phyloP scores from a whole-genome alignment of 2,329 filamentous ascomycete genomes.

The Apiospora sp. region DNA sequence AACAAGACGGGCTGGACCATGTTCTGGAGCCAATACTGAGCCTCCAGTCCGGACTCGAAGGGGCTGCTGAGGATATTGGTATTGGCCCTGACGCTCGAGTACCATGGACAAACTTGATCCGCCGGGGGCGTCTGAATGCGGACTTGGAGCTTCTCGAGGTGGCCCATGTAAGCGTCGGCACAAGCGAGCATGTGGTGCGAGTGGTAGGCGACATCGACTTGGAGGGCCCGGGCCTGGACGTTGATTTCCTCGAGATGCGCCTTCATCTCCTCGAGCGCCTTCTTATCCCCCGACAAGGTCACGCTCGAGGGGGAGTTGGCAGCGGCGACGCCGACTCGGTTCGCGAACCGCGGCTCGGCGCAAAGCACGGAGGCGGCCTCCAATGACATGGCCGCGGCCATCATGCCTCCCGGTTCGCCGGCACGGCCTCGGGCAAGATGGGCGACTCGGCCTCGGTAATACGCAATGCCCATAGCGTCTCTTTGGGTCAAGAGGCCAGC shows the following conservation, averaged over 20 bases:
- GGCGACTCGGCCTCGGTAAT: conserved; percentile 39
- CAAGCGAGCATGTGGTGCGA: conserved; percentile 53
- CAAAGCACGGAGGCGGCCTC: conserved; percentile 38
- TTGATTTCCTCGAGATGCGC: conserved; percentile 29
- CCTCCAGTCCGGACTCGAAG: neutral
- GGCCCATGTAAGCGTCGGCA: conserved; percentile 43
- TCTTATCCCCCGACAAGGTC: conserved; percentile 41
- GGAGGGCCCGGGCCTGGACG: conserved; percentile 46
- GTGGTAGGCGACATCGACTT: conserved; percentile 57
- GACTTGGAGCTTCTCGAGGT: conserved; percentile 30
- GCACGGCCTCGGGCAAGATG: conserved; percentile 33
- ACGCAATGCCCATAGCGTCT: conserved; percentile 42
- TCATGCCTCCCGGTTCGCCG: conserved; percentile 39
- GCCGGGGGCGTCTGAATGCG: no score
- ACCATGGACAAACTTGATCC: neutral
- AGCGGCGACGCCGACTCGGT: conserved; percentile 38
- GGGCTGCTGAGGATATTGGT: no score
- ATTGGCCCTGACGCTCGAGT: neutral
- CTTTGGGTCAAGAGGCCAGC: conserved; percentile 37
- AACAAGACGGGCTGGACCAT: conserved; percentile 27
- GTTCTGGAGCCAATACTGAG: conserved; percentile 25
- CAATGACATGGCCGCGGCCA: conserved; percentile 39
- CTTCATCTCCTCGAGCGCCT: conserved; percentile 33
- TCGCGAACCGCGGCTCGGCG: conserved; percentile 31
- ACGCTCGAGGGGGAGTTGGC: conserved; percentile 38